Evolutionary conservation across 176 grass and related monocot genomes (phyloP).

Genomic region (Eremochloa ophiuroides): DNA sequence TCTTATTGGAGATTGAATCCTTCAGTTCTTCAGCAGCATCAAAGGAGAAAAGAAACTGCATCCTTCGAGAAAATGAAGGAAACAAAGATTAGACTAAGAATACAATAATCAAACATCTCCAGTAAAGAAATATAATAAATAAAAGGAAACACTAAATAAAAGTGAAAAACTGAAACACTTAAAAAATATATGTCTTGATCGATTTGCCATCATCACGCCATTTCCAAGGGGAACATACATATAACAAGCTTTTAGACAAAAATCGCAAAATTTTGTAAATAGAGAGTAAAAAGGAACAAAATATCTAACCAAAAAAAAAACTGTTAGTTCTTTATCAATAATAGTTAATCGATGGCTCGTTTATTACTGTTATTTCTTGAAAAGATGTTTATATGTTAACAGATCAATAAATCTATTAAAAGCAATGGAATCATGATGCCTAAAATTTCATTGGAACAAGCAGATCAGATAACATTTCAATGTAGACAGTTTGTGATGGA

Average conservation of each 20-base stretch:
- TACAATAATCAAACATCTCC: background rate
- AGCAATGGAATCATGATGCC: background rate
- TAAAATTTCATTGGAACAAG: background rate
- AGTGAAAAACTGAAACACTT: background rate
- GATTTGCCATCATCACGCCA: background rate
- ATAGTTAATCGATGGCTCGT: background rate
- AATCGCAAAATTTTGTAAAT: background rate
- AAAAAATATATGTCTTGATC: background rate
- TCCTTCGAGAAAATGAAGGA: constrained; percentile 63
- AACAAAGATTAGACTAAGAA: constrained; percentile 30
- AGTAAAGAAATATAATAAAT: background rate
- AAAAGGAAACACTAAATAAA: background rate
- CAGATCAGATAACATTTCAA: background rate
- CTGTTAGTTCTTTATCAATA: background rate
- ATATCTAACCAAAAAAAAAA: background rate
- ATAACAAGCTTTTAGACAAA: background rate
- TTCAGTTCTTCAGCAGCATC: constrained; percentile 90
- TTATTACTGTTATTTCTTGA: background rate
- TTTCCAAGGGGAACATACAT: background rate
- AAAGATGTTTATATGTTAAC: background rate
- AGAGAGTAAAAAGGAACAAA: constrained; percentile 17
- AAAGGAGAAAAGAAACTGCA: constrained; percentile 98
- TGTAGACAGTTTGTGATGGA: background rate
- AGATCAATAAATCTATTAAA: background rate
- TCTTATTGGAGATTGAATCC: constrained; percentile 69